Evolutionary conservation across 352 stramenopile genomes (phyloP).

Genomic region (Pythium grandisporangium): DNA sequence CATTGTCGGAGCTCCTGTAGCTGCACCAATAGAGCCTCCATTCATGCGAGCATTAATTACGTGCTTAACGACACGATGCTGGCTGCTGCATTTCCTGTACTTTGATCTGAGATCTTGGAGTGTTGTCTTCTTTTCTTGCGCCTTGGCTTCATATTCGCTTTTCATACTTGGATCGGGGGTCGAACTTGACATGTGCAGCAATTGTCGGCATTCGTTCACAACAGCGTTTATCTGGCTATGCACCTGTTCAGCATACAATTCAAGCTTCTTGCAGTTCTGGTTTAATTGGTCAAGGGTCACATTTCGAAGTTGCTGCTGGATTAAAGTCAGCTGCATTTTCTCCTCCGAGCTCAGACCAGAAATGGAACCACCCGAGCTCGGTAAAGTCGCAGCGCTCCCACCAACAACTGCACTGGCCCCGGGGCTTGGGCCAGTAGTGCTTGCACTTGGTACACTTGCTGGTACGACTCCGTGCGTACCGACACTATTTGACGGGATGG

Average conservation of each 20-base stretch:
- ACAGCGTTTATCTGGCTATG: conserved; percentile 71
- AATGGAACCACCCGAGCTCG: conserved; percentile 10
- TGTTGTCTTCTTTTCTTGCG: conserved; percentile 56
- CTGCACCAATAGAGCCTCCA: conserved; percentile 2
- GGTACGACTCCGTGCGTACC: too few relatives aligned
- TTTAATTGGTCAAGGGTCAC: conserved; percentile 70
- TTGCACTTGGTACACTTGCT: too few relatives aligned
- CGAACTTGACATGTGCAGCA: conserved; percentile 66
- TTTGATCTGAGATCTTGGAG: conserved; percentile 74
- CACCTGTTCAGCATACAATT: conserved; percentile 74
- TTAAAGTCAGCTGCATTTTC: conserved; percentile 53
- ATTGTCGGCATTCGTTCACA: conserved; percentile 74
- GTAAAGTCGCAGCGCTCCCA: background rate
- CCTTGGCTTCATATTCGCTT: conserved; percentile 53
- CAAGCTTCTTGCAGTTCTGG: conserved; percentile 70
- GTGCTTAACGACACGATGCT: conserved; percentile 75
- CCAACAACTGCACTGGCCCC: background rate
- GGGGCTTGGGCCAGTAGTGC: background rate
- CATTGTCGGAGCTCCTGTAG: background rate
- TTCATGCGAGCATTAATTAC: conserved; percentile 46
- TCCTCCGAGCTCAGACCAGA: conserved; percentile 57
- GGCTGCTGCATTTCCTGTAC: conserved; percentile 70
- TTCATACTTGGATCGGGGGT: conserved; percentile 56
- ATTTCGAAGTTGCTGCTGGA: conserved; percentile 61
- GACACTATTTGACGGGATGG: too few relatives aligned